Evolutionary conservation across 169 alveolate species (phyloP).

Genomic region (Plasmodium malariae): DNA sequence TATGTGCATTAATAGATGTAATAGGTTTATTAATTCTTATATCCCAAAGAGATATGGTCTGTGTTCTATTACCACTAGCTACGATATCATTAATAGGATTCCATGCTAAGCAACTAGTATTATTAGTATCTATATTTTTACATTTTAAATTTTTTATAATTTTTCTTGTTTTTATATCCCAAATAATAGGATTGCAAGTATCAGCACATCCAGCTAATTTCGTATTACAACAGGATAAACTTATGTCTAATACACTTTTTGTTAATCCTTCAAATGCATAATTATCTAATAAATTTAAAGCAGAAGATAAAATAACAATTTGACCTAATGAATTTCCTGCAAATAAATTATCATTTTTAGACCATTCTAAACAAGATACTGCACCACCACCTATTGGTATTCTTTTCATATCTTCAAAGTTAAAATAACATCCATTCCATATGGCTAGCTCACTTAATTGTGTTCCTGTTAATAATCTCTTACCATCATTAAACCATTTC

Average conservation of each 20-base stretch:
- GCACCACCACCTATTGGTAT: slow-evolving; percentile 89
- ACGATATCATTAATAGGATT: slow-evolving; percentile 87
- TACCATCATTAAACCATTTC: slow-evolving; percentile 91
- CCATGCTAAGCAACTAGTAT: slow-evolving; percentile 89
- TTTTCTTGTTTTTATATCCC: slow-evolving; percentile 84
- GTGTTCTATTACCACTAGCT: slow-evolving; percentile 90
- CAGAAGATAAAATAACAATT: slow-evolving; percentile 87
- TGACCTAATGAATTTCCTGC: slow-evolving; percentile 89
- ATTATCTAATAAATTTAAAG: slow-evolving; percentile 84
- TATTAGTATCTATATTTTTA: slow-evolving; percentile 83
- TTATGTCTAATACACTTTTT: slow-evolving; percentile 82
- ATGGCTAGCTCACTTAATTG: slow-evolving; percentile 90
- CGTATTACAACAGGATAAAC: slow-evolving; percentile 83
- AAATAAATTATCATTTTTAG: slow-evolving; percentile 83
- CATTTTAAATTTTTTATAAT: slow-evolving; percentile 80
- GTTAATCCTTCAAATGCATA: slow-evolving; percentile 85
- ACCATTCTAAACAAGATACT: slow-evolving; percentile 87
- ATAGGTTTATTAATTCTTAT: slow-evolving; percentile 85
- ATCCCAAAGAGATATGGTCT: slow-evolving; percentile 91
- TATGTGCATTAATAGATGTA: slow-evolving; percentile 89
- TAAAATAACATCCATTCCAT: slow-evolving; percentile 90
- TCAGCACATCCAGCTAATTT: slow-evolving; percentile 87
- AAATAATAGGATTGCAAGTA: slow-evolving; percentile 85
- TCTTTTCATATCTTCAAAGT: slow-evolving; percentile 90
- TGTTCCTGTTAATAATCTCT: slow-evolving; percentile 91